Percentiles rank a stretch among this genome's conserved stretches.
These are phyloP conservation scores for Suhomyces prunicola DNA, from an alignment of 805 yeast genomes.

Conservation along the genomic window DNA sequence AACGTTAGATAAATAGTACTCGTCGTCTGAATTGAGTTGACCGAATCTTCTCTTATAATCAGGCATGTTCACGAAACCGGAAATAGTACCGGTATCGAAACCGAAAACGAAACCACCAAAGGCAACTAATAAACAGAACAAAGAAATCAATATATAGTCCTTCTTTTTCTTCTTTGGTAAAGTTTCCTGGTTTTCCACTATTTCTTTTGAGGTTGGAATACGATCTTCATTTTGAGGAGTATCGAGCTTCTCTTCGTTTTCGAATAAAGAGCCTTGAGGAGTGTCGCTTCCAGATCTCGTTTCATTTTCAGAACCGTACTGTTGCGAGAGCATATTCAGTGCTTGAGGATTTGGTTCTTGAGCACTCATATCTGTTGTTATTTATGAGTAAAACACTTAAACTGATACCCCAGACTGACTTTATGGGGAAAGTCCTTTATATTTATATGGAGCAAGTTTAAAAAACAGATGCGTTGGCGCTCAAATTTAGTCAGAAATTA, in stretches of 20 bases:
- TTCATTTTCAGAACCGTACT: background rate
- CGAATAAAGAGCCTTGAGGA: slow-evolving; percentile 5
- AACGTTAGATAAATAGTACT: slow-evolving; percentile 38
- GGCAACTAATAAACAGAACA: slow-evolving; percentile 56
- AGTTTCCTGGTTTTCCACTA: slow-evolving; percentile 12
- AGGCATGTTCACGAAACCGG: slow-evolving; percentile 66
- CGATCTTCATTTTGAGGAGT: background rate
- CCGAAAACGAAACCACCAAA: slow-evolving; percentile 79
- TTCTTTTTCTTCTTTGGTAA: slow-evolving; percentile 31
- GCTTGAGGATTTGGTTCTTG: background rate
- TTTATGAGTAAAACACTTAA: background rate
- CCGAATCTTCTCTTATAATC: slow-evolving; percentile 54
- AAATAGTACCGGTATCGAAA: slow-evolving; percentile 76
- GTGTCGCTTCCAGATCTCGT: background rate
- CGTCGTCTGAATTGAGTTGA: slow-evolving; percentile 38
- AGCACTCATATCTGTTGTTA: background rate
- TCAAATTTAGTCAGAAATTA: background rate
- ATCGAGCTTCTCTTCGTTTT: background rate
- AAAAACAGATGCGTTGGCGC: background rate
- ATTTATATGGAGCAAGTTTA: background rate
- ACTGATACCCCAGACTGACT: background rate
- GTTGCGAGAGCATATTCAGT: background rate
- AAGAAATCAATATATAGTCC: slow-evolving; percentile 32
- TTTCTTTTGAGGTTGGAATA: slow-evolving; percentile 2
- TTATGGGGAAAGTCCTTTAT: background rate